These are phyloP conservation scores for Aureobasidium sp. DNA, from an alignment of 2,329 filamentous ascomycete genomes.

Conservation along the genomic window DNA sequence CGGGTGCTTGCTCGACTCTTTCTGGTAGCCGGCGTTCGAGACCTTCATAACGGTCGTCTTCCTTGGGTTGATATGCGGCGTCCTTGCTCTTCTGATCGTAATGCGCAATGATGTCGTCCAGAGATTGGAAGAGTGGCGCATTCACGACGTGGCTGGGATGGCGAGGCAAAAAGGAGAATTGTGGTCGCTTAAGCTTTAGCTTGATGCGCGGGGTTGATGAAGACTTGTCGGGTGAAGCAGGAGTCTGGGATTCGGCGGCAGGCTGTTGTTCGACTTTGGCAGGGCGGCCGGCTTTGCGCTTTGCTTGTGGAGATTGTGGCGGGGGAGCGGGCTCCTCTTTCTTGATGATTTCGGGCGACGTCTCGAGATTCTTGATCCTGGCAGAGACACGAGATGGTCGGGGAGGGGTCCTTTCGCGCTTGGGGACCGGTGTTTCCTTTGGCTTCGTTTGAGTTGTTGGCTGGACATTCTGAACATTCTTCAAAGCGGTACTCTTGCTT, in stretches of 20 bases:
- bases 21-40: constrained; percentile 36
- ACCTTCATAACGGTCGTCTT: constrained; percentile 27
- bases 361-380: constrained; percentile 3
- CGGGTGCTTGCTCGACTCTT: constrained; percentile 47
- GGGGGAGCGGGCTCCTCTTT: neutral
- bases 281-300: constrained; percentile 14
- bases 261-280: neutral
- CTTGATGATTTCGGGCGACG: neutral
- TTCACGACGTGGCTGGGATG: constrained; percentile 28
- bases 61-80: constrained; percentile 41
- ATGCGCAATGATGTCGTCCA: constrained; percentile 29
- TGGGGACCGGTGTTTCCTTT: neutral
- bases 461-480: constrained; percentile 5
- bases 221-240: neutral
- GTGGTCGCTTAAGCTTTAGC: constrained; percentile 12
- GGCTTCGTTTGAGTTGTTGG: constrained; percentile 1
- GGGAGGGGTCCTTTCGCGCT: constrained; percentile 8
- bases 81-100: constrained; percentile 29
- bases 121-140: constrained; percentile 24
- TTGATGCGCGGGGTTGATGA: constrained; percentile 5
- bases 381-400: constrained; percentile 8
- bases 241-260: neutral
- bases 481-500: neutral
- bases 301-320: neutral
- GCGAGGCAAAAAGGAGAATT: constrained; percentile 20